phyloP scores from a whole-genome alignment of 805 yeast genomes.

The Yamadazyma ubonensis region DNA sequence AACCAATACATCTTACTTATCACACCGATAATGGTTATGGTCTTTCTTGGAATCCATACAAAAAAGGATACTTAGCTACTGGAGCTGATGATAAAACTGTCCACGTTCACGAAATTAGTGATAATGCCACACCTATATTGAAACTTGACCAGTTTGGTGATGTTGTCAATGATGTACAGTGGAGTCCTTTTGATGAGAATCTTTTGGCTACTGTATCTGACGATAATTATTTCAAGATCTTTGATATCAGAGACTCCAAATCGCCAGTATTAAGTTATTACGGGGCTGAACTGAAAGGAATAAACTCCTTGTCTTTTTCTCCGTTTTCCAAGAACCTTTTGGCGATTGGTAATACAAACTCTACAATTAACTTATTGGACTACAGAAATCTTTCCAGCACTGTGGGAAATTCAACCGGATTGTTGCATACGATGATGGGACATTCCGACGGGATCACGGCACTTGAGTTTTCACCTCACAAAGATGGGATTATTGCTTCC shows the following conservation, averaged over 20 bases:
- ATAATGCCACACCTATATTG: slow-evolving; percentile 14
- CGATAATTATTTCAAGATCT: slow-evolving; percentile 54
- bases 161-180: slow-evolving; percentile 74
- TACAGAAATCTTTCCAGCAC: slow-evolving; percentile 41
- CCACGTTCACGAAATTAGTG: slow-evolving; percentile 56
- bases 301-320: slow-evolving; percentile 68
- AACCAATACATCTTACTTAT: slow-evolving; percentile 24
- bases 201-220: slow-evolving; percentile 74
- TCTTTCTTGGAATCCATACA: slow-evolving; percentile 58
- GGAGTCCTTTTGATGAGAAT: slow-evolving; percentile 55
- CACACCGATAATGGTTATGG: slow-evolving; percentile 76
- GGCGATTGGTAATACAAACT: slow-evolving; percentile 70
- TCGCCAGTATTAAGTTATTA: slow-evolving; percentile 26
- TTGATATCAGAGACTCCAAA: slow-evolving; percentile 47
- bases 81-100: slow-evolving; percentile 66
- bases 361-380: slow-evolving; percentile 66
- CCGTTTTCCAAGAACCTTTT: slow-evolving; percentile 56
- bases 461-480: slow-evolving; percentile 74
- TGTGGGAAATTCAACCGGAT: slow-evolving; percentile 19
- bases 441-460: slow-evolving; percentile 72
- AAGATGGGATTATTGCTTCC: slow-evolving; percentile 75
- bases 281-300: slow-evolving; percentile 35
- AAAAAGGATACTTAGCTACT: slow-evolving; percentile 52
- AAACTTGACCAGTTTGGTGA: slow-evolving; percentile 41
- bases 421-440: slow-evolving; percentile 74